Evolutionary conservation across 106 monocot species (phyloP).

Genomic region (Agapanthus africanus): DNA sequence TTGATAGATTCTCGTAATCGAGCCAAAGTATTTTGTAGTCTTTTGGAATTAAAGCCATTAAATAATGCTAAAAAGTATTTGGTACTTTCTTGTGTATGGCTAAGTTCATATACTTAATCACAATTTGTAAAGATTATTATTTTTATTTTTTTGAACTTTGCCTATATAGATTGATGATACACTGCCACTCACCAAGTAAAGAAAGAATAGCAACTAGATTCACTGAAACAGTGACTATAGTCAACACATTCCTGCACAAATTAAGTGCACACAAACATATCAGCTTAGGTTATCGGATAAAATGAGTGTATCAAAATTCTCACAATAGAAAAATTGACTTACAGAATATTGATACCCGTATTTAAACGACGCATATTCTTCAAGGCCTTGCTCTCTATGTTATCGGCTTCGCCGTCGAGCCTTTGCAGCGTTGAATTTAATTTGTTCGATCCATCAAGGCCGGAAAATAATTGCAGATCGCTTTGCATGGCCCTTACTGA

Average conservation of each 20-base stretch:
- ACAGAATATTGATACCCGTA: conserved; percentile 73
- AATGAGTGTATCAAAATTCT: too few relatives aligned
- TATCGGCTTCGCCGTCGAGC: conserved; percentile 44
- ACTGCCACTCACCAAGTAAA: conserved; percentile 31
- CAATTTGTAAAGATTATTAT: too few relatives aligned
- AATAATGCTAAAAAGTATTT: too few relatives aligned
- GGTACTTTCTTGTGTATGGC: too few relatives aligned
- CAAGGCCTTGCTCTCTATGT: conserved; percentile 49
- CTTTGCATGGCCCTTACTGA: conserved; percentile 50
- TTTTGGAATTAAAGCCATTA: too few relatives aligned
- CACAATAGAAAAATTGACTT: too few relatives aligned
- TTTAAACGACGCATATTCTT: conserved; percentile 37
- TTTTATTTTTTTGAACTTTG: too few relatives aligned
- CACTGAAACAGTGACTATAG: conserved; percentile 29
- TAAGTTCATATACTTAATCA: too few relatives aligned
- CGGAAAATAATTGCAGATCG: conserved; percentile 17
- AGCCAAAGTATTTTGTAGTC: too few relatives aligned
- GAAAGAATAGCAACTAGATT: conserved; percentile 25
- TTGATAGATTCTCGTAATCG: too few relatives aligned
- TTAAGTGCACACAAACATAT: not conserved
- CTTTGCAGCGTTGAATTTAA: conserved; percentile 39
- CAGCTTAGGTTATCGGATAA: too few relatives aligned
- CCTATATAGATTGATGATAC: too few relatives aligned
- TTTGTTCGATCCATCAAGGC: conserved; percentile 10
- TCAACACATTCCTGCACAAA: conserved; percentile 41